Percentiles rank a stretch among this genome's conserved stretches.
Evolutionary conservation across 495 filamentous ascomycete genomes (phyloP).

Genomic region (Penicillium nucicola): DNA sequence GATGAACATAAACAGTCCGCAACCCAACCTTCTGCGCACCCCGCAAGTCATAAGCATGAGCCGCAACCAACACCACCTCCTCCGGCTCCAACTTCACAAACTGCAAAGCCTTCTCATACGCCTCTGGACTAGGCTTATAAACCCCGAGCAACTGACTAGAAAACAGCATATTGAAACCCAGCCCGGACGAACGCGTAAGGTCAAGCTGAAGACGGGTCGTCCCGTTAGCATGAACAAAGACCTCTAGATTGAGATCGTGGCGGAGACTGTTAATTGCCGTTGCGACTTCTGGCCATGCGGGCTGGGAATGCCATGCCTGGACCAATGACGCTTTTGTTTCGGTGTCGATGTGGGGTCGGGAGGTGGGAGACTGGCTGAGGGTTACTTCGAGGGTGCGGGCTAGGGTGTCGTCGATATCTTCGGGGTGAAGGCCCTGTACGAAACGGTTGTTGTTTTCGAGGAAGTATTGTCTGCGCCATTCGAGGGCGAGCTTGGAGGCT

Average conservation of each 20-base stretch:
- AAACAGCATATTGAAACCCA: conserved; percentile 50
- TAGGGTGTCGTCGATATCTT: conserved; percentile 51
- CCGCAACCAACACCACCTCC: conserved; percentile 52
- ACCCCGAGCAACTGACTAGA: conserved; percentile 49
- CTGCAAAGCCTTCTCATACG: conserved; percentile 43
- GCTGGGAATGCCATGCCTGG: conserved; percentile 43
- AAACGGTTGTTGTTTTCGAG: conserved; percentile 37
- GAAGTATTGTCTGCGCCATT: conserved; percentile 50
- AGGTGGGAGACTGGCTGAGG: conserved; percentile 22
- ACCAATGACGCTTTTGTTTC: conserved; percentile 16
- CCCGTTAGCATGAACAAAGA: conserved; percentile 53
- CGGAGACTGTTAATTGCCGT: conserved; percentile 26
- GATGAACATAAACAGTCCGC: conserved; percentile 48
- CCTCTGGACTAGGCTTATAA: conserved; percentile 44
- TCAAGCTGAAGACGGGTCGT: conserved; percentile 54
- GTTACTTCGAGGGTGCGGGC: conserved; percentile 31
- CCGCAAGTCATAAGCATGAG: conserved; percentile 52
- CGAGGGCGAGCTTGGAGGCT: conserved; percentile 40
- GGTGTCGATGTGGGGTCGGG: conserved; percentile 22
- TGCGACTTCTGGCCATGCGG: conserved; percentile 45
- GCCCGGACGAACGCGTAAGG: conserved; percentile 42
- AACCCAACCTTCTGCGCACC: conserved; percentile 45
- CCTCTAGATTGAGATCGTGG: conserved; percentile 23
- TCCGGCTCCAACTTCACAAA: conserved; percentile 40
- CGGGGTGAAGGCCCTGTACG: conserved; percentile 26